Percentiles rank a stretch among this genome's conserved stretches.
These are phyloP conservation scores for Arthrobotrys musiformis DNA, from an alignment of 2,329 filamentous ascomycete genomes.

Conservation along the genomic window DNA sequence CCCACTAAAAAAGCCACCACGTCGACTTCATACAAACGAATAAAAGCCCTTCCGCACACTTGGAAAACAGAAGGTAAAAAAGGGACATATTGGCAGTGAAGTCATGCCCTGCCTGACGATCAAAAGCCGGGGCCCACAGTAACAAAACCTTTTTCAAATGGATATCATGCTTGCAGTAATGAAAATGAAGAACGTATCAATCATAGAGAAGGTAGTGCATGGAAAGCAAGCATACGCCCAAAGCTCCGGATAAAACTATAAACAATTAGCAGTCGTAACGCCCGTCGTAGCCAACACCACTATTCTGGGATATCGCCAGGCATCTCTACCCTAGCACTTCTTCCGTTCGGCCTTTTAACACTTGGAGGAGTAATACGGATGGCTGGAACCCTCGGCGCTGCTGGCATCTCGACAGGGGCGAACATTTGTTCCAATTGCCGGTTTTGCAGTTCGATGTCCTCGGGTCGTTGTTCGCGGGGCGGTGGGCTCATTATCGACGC, in stretches of 20 bases:
- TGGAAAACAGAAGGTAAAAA: not conserved
- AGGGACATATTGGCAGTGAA: not conserved
- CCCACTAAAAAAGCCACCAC: not conserved
- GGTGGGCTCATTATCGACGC: constrained; percentile 24
- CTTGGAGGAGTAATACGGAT: constrained; percentile 49
- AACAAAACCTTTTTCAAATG: not conserved
- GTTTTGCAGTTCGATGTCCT: constrained; percentile 40
- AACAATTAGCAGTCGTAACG: not conserved
- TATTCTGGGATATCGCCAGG: constrained; percentile 22
- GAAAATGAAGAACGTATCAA: not conserved
- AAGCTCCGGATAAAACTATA: not conserved
- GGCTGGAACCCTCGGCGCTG: constrained; percentile 39
- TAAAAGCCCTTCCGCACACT: not conserved
- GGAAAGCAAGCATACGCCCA: constrained; percentile 11
- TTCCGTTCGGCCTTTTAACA: constrained; percentile 34
- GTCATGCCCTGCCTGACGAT: not conserved
- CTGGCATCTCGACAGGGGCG: constrained; percentile 48
- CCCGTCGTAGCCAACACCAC: not conserved
- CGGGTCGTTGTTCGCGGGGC: constrained; percentile 20
- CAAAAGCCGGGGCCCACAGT: not conserved
- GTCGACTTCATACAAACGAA: not conserved
- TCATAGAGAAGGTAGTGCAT: constrained; percentile 1
- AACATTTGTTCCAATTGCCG: constrained; percentile 41
- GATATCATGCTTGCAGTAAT: not conserved
- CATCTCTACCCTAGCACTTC: constrained; percentile 10